Evolutionary conservation across 2,329 filamentous ascomycete species (phyloP).

Genomic region (Scedosporium dehoogii): DNA sequence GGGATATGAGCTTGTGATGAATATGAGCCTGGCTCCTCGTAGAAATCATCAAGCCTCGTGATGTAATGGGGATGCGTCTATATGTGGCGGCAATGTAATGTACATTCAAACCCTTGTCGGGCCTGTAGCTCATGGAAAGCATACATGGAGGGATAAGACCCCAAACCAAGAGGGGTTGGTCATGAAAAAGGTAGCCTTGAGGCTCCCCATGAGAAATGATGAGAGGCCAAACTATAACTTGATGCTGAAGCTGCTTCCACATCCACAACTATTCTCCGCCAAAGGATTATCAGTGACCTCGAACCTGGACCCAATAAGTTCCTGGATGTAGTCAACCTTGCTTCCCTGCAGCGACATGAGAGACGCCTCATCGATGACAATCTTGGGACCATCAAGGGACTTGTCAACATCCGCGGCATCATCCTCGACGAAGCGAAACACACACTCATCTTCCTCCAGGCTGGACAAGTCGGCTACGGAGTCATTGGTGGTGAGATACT

Average conservation of each 20-base stretch:
- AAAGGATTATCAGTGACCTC: slow-evolving; percentile 91
- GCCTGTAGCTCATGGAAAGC: background rate
- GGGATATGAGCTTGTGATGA: background rate
- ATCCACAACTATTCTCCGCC: slow-evolving; percentile 91
- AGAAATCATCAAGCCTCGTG: background rate
- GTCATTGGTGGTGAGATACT: slow-evolving; percentile 87
- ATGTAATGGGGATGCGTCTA: background rate
- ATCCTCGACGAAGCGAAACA: slow-evolving; percentile 63
- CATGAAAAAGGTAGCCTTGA: background rate
- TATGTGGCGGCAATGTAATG: background rate
- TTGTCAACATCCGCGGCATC: slow-evolving; percentile 21
- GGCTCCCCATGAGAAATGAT: background rate
- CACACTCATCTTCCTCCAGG: slow-evolving; percentile 59
- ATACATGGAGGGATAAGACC: background rate
- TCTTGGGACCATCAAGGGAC: slow-evolving; percentile 47
- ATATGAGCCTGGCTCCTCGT: background rate
- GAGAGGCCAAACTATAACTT: slow-evolving; percentile 40
- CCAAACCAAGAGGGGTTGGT: background rate
- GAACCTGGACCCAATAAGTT: slow-evolving; percentile 82
- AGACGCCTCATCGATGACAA: slow-evolving; percentile 81
- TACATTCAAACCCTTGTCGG: background rate
- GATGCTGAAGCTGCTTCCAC: slow-evolving; percentile 95
- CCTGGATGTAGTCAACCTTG: slow-evolving; percentile 93
- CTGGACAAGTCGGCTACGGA: slow-evolving; percentile 28
- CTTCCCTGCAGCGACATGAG: slow-evolving; percentile 84